Evolutionary conservation across 2,329 filamentous ascomycete species (phyloP), one percentile per base, ranked within the genome.

Genomic region (Cladophialophora chaetospira): DNA sequence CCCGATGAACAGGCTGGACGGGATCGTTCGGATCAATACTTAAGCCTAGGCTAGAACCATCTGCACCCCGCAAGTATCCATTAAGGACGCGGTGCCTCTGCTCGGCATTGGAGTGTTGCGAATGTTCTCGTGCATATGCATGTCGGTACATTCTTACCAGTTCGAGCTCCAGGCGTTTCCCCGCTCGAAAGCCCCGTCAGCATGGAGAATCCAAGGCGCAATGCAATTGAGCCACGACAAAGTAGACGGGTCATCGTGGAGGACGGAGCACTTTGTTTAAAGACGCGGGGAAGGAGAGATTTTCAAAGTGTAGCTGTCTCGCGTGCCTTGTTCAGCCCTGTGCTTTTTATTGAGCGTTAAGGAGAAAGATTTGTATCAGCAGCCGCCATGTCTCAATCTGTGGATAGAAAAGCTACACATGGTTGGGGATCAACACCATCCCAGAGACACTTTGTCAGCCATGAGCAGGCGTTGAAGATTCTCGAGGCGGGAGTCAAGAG

Each of bases 361-460:
- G n/a, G n/a, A n/a, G n/a, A n/a, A n/a, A n/a, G n/a, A n/a, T n/a
- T n/a, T n/a, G n/a, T n/a, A n/a, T n/a, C n/a, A n/a, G n/a, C n/a
- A n/a, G n/a, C n/a, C n/a, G n/a, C n/a, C 33, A 51, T 51, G 48
- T 43, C 50, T 21, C 42, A 40, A 15, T 31, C 17, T 23, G 56
- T 55, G 26, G 35, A 55, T 38, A 43, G 53, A 21, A 50, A 17
- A 13, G 47, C 44, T 17, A 62, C 48, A 9, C 51, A 61, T 11
- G 36, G 42, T 15, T 42, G 46, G 21, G 60, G 60, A 4, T 54
- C 53, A 15, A 60, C 49, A 8, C 58, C 60, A 1, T 25, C 54
- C 31, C 48, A 61, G 31, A 26, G 60, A 4, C 57, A 63, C 43
- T 45, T 19, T 19, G 49, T 63, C 23, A 58, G 55, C 28, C 53